These are phyloP conservation scores for Blastocystis sp. DNA, from an alignment of 352 stramenopile species.

Conservation along the genomic window DNA sequence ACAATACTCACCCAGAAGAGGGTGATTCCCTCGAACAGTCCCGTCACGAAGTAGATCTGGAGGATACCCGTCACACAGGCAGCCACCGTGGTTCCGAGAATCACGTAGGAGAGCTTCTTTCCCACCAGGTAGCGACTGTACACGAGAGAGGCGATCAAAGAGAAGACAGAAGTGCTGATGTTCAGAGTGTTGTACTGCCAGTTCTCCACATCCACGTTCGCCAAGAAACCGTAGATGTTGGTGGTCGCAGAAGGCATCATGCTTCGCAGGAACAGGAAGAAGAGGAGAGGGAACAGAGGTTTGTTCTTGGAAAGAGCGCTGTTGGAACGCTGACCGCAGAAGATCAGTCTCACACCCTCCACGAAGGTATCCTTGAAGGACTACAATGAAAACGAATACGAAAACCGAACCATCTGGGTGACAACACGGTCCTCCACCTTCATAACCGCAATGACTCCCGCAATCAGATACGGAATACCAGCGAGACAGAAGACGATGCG, in stretches of 20 bases:
- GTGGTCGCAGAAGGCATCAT: slow-evolving; percentile 23
- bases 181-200: slow-evolving; percentile 55
- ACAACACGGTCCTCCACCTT: slow-evolving; percentile 38
- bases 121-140: slow-evolving; percentile 51
- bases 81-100: slow-evolving; percentile 23
- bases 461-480: slow-evolving; percentile 21
- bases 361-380: slow-evolving; percentile 24
- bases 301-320: neutral
- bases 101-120: neutral
- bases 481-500: slow-evolving; percentile 11
- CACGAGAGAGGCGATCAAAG: slow-evolving; percentile 27
- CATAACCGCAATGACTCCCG: slow-evolving; percentile 12
- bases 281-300: slow-evolving; percentile 38
- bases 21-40: slow-evolving; percentile 27
- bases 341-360: slow-evolving; percentile 27
- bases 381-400: neutral
- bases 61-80: slow-evolving; percentile 29
- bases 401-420: neutral
- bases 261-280: slow-evolving; percentile 34
- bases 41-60: slow-evolving; percentile 46
- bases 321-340: slow-evolving; percentile 13
- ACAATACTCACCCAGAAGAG: slow-evolving; percentile 47
- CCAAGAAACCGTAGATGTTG: slow-evolving; percentile 46
- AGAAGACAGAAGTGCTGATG: slow-evolving; percentile 36
- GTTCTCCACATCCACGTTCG: neutral